Conservation (phyloP, 2,329 filamentous ascomycete genomes). For the Clathrospora elynae region DNA sequence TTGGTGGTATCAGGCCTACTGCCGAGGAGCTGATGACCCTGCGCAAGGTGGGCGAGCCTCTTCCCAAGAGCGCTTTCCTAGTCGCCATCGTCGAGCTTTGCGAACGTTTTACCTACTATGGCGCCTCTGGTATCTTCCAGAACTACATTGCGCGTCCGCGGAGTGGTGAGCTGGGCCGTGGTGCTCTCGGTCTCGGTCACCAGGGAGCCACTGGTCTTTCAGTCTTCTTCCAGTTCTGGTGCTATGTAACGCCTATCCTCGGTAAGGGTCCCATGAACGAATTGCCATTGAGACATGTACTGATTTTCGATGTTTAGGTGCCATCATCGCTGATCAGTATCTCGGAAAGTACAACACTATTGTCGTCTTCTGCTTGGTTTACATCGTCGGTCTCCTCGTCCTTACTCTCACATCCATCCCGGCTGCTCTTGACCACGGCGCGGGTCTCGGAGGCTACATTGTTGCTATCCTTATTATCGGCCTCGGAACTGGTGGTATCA, state of each 20-base stretch:
- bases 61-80: slow-evolving; percentile 55
- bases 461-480: slow-evolving; percentile 68
- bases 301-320: slow-evolving; percentile 49
- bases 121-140: slow-evolving; percentile 55
- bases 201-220: slow-evolving; percentile 53
- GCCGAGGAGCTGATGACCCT: slow-evolving; percentile 52
- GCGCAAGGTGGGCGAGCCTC: slow-evolving; percentile 53
- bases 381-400: slow-evolving; percentile 69
- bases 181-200: slow-evolving; percentile 52
- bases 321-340: slow-evolving; percentile 68
- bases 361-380: slow-evolving; percentile 66
- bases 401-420: slow-evolving; percentile 70
- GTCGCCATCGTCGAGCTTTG: slow-evolving; percentile 58
- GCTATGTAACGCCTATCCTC: slow-evolving; percentile 34
- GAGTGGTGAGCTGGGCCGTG: slow-evolving; percentile 46
- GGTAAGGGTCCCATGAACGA: too few relatives aligned
- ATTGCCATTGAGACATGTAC: too few relatives aligned
- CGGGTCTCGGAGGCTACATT: slow-evolving; percentile 67
- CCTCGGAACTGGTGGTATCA: slow-evolving; percentile 79
- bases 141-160: slow-evolving; percentile 55
- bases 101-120: slow-evolving; percentile 57
- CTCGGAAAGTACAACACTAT: slow-evolving; percentile 75
- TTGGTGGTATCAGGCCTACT: slow-evolving; percentile 48
- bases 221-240: slow-evolving; percentile 54
- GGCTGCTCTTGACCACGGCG: slow-evolving; percentile 63